Evolutionary conservation across 2,329 filamentous ascomycete genomes (phyloP), one percentile per base, ranked within the genome.

Genomic region (Cercospora sesami): DNA sequence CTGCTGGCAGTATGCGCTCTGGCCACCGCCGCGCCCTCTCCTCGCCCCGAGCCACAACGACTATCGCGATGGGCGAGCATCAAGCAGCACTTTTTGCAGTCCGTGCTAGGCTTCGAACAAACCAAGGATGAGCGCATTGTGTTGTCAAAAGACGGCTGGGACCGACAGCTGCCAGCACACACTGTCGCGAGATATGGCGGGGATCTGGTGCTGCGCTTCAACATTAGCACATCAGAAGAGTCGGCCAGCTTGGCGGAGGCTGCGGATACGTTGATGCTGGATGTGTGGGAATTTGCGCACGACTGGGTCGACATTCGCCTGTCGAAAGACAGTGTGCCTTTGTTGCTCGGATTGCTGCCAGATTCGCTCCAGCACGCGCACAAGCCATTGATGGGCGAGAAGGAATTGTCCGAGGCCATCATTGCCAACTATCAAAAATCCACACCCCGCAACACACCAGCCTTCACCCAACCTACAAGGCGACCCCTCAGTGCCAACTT

Each of bases 171-270:
- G 58, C 73, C 73, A 5, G 64, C 75, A 21, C 73, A 74, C 39
- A 73, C 71, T 9, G 68, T 73, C 23, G 73, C 77, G 14, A 64
- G 83, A 68, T 97, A 97, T 78, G 87, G 88, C 69, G 87, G 90
- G 70, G 90, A 97, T 79, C 85, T 97, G n/a, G 93, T 99, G 16
- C 82, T 98, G 70, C 89, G 95, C 45, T 97, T 98, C 84, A 92
- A 91, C 75, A 82, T 97, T 65, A 89, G 86, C 69, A 89, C 86
- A 28, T 79, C 84, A 3, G 85, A 88, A 21, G 91, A 96, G 76
- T 89, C 91, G 67, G 80, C 82, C 36, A 90, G 90, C 1, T 82
- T 97, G 65, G 86, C 89, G n/a, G 86, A 91, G 66, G 93, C 92
- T 3, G 85, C 89, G 0, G 86, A 91, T 69, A 87, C 88, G 18